These are phyloP conservation scores for Pythium brassicae DNA, from an alignment of 352 stramenopile species.

Conservation along the genomic window DNA sequence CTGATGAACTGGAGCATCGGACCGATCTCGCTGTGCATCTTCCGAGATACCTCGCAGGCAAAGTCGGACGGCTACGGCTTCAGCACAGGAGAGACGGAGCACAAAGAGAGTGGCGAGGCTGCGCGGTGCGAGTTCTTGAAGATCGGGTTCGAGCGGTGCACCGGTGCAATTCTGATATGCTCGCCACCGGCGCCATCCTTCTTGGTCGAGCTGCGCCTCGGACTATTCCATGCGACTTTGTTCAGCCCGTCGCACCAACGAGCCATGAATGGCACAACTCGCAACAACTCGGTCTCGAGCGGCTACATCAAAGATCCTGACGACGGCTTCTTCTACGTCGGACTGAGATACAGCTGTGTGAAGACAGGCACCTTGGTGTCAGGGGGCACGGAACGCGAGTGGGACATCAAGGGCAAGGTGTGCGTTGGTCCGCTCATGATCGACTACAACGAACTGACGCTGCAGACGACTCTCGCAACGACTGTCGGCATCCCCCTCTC, in stretches of 20 bases:
- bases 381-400: slow-evolving; percentile 16
- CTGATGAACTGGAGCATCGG: slow-evolving; percentile 61
- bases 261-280: slow-evolving; percentile 4
- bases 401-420: slow-evolving; percentile 57
- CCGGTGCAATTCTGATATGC: slow-evolving; percentile 37
- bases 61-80: background rate
- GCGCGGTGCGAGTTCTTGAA: slow-evolving; percentile 25
- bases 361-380: slow-evolving; percentile 5
- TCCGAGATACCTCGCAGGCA: slow-evolving; percentile 18
- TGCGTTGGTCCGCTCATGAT: slow-evolving; percentile 53
- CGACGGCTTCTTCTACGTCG: slow-evolving; percentile 72
- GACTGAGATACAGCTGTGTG: slow-evolving; percentile 54
- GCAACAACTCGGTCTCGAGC: slow-evolving; percentile 48
- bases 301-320: slow-evolving; percentile 60
- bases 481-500: background rate
- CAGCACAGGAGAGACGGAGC: background rate
- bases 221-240: slow-evolving; percentile 39
- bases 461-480: slow-evolving; percentile 28
- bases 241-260: slow-evolving; percentile 16
- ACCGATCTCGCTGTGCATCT: slow-evolving; percentile 33
- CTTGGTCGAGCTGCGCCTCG: slow-evolving; percentile 53
- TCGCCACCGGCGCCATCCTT: slow-evolving; percentile 26
- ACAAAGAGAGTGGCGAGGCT: background rate
- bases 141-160: slow-evolving; percentile 39
- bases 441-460: slow-evolving; percentile 51